A percentile compares a stretch with the other conserved stretches of the same genome.
phyloP scores from a whole-genome alignment of 805 yeast genomes.

The Candida easanensis region DNA sequence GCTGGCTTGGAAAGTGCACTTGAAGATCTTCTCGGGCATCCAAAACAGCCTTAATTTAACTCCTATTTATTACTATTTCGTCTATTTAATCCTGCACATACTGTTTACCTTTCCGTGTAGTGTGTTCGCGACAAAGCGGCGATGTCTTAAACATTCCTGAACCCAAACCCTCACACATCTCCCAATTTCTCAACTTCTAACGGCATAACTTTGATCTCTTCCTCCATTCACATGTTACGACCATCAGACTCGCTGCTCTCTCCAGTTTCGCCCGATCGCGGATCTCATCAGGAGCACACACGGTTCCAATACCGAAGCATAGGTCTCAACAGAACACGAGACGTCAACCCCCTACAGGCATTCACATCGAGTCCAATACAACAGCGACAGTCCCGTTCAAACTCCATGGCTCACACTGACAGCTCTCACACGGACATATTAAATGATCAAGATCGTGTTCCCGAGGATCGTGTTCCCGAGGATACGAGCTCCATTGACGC shows the following conservation, averaged over 20 bases:
- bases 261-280: not conserved
- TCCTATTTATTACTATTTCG: not conserved
- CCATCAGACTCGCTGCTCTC: not conserved
- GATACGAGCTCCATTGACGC: not conserved
- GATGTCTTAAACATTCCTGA: too few relatives aligned
- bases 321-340: slow-evolving; percentile 6
- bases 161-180: too few relatives aligned
- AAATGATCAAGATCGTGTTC: too few relatives aligned
- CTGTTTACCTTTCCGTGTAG: too few relatives aligned
- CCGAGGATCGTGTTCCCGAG: not conserved
- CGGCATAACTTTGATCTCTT: too few relatives aligned
- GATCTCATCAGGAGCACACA: not conserved
- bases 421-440: too few relatives aligned
- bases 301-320: slow-evolving; percentile 3
- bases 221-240: not conserved
- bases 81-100: too few relatives aligned
- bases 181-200: too few relatives aligned
- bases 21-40: slow-evolving; percentile 11
- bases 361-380: slow-evolving; percentile 6
- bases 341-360: slow-evolving; percentile 4
- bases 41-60: not conserved
- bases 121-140: too few relatives aligned
- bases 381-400: not conserved
- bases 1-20: slow-evolving; percentile 17
- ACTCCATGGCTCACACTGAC: too few relatives aligned